Evolutionary conservation across 805 yeast species (phyloP), one percentile per base, ranked within the genome.

Genomic region (Yueomyces sinensis): DNA sequence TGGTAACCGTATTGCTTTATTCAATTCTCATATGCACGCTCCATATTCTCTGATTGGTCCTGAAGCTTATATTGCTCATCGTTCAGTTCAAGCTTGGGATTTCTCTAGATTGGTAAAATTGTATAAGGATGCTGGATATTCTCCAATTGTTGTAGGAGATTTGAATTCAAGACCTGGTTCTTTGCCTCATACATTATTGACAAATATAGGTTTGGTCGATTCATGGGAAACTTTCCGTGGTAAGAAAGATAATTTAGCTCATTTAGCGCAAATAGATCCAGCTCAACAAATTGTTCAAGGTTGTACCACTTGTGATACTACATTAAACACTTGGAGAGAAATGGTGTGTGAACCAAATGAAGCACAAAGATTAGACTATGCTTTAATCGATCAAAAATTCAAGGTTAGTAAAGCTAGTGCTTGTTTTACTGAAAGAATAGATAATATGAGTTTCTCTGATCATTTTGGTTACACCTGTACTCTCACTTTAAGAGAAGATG

Each of bases 1-100:
- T 14, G 61, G 68, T 2, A 52, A 65, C 5, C 79, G 78, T 4
- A 60, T 91, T 29, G 96, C 93, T 3, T 58, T 91, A 4, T 60
- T 91, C 49, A 89, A 87, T 50, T 77, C 94, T 14, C 98, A 91
- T 54, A 79, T 91, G 91, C 98, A 91, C 56, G 98, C 98, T 1
- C 98, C 98, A 0, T 91, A 91, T 50, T 68, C 91, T 1, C 49
- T 59, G 14, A 58, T 63, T 0, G 97, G 97, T 2, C 95, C 86
- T 55, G 93, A 93, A 2, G 80, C 87, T 3, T 91, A 91, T 51
- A 64, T 76, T 3, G 82, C 95, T 45, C 97, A 91, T 51, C 64
- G 98, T 32, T 76, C 95, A 0, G 72, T 91, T 38, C 98, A 91
- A 57, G 96, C 97, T 1, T 91, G 97, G 97, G 95, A 87, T 53